Conservation (phyloP, 768 basidiomycete species). For the Hysterangium stoloniferum region DNA sequence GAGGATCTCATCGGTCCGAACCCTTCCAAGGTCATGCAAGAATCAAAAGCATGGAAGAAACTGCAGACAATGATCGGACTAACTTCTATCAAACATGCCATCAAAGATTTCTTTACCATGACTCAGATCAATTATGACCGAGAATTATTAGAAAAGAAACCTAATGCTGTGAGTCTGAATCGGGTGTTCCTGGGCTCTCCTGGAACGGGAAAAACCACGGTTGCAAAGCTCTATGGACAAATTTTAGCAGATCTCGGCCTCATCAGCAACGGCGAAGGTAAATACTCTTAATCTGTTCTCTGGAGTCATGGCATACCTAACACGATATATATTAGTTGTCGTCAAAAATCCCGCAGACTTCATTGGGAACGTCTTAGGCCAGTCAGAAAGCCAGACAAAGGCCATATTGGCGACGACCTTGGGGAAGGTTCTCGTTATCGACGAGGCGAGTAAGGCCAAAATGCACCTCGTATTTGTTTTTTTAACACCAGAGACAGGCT, state of each 20-base stretch:
- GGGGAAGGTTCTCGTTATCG: constrained; percentile 65
- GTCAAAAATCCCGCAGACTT: constrained; percentile 66
- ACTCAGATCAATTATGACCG: constrained; percentile 50
- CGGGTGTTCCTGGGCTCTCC: constrained; percentile 61
- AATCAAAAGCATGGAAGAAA: constrained; percentile 43
- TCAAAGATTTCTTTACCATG: constrained; percentile 38
- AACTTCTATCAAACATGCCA: constrained; percentile 45
- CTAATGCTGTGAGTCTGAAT: constrained; percentile 48
- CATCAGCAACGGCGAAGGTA: constrained; percentile 70
- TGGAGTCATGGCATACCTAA: background rate
- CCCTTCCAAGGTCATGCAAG: constrained; percentile 39
- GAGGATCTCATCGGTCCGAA: constrained; percentile 63
- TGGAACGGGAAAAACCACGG: constrained; percentile 67
- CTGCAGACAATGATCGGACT: constrained; percentile 49
- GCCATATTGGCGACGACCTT: constrained; percentile 48
- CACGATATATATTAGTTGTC: constrained; percentile 36
- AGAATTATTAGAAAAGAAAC: constrained; percentile 49
- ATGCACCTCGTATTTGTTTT: too few species aligned
- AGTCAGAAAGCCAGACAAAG: constrained; percentile 59
- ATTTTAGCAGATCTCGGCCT: constrained; percentile 53
- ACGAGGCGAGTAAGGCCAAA: constrained; percentile 38
- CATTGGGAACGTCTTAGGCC: constrained; percentile 48
- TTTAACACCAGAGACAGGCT: too few species aligned
- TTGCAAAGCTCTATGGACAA: constrained; percentile 58
- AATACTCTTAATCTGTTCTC: background rate